Conservation (phyloP, 495 filamentous ascomycete species). For the Penicillium ucsense region DNA sequence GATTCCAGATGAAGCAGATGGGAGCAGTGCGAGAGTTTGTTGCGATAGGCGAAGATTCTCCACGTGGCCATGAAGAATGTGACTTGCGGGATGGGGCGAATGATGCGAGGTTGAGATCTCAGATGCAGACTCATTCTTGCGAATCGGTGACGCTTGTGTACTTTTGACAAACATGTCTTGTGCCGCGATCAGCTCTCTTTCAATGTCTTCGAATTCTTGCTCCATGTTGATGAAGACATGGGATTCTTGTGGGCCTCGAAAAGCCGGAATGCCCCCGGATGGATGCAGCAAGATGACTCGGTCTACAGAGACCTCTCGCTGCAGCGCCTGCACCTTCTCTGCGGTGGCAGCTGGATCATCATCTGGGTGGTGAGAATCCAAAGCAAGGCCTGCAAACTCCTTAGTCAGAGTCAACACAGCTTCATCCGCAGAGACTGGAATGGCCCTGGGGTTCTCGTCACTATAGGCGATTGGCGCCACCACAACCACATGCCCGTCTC, state of each 20-base stretch:
- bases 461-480: slow-evolving; percentile 62
- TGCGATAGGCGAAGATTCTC: slow-evolving; percentile 64
- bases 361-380: slow-evolving; percentile 41
- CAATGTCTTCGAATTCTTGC: slow-evolving; percentile 69
- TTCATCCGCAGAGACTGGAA: slow-evolving; percentile 52
- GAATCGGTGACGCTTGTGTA: neutral
- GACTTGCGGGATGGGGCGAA: neutral
- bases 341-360: slow-evolving; percentile 35
- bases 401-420: slow-evolving; percentile 60
- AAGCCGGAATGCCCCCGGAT: slow-evolving; percentile 73
- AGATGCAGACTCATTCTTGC: too few relatives aligned
- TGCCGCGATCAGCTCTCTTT: slow-evolving; percentile 42
- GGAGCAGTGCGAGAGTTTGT: slow-evolving; percentile 63
- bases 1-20: slow-evolving; percentile 72
- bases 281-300: slow-evolving; percentile 86
- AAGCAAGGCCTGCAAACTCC: slow-evolving; percentile 44
- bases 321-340: slow-evolving; percentile 34
- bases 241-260: slow-evolving; percentile 52
- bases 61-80: slow-evolving; percentile 43
- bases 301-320: slow-evolving; percentile 59
- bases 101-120: too few relatives aligned
- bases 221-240: slow-evolving; percentile 94
- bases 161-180: slow-evolving; percentile 8
- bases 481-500: slow-evolving; percentile 69
- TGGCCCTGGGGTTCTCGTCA: slow-evolving; percentile 44